Evolutionary conservation across 352 stramenopile genomes (phyloP), one percentile per base, ranked within the genome.

Genomic region (Globisporangium acanthophoron): DNA sequence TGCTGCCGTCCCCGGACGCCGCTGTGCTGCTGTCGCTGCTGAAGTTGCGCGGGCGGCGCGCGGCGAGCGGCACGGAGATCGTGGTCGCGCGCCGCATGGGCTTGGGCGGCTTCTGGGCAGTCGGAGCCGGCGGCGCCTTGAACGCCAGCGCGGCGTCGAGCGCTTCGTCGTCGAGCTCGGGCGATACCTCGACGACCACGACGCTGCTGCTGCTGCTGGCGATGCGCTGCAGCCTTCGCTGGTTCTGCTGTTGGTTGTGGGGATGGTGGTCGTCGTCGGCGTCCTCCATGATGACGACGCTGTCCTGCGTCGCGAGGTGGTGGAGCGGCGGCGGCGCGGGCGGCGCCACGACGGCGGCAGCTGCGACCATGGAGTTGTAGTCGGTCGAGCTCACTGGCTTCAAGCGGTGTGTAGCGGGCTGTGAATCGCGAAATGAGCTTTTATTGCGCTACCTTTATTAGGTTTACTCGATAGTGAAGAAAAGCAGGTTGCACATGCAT

Each of bases 41-140:
- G 54, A 69, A 66, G n/a, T 55, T 49, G 35, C 69, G 56, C 11
- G 48, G 15, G 11, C 35, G 39, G 5, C 24, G 29, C 7, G 44
- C 20, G 5, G n/a, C 44, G 6, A 64, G 31, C 16, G 78, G 70
- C 18, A 88, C 70, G 11, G 72, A 66, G 24, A 87, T 78, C 1
- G 80, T 90, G 31, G 61, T 69, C 5, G 80, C 79, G 4, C 80
- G 80, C 16, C 72, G 78, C 24, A 88, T 74, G 29, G 69, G 62
- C 35, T 59, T 62, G 40, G 20, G 44, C n/a, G 24, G 44, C 54
- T 45, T 50, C 13, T 41, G 8, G 5, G 31, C 31, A 9, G 31
- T 9, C 8, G 33, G 33, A 8, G 40, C 29, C 16, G 12, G 31
- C 11, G 27, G 44, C 18, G 29, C 24, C 39, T 64, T 66, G 27